Evolutionary conservation across 768 basidiomycete genomes (phyloP).

Genomic region (Agaricus sinodeliciosus): DNA sequence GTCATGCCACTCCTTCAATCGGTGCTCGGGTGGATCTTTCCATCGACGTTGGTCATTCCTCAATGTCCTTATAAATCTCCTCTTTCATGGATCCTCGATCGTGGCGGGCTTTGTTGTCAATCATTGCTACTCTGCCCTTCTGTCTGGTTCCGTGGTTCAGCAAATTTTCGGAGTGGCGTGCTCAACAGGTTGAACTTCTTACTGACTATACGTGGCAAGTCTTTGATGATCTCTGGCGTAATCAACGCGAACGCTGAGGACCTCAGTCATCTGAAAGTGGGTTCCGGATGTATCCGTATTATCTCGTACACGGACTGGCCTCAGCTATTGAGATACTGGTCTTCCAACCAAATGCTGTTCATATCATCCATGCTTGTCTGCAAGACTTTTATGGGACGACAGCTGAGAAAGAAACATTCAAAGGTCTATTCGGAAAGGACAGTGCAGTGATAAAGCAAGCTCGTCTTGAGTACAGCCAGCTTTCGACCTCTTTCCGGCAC

Average conservation of each 20-base stretch:
- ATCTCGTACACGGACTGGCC: background rate
- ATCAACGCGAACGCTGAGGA: background rate
- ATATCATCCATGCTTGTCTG: background rate
- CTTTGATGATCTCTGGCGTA: constrained; percentile 1
- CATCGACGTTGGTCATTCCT: background rate
- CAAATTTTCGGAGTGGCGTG: background rate
- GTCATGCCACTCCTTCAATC: constrained; percentile 4
- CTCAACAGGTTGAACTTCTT: background rate
- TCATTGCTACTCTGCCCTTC: background rate
- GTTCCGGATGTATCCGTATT: background rate
- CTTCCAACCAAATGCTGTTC: background rate
- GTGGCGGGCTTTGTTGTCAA: background rate
- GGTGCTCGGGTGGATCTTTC: background rate
- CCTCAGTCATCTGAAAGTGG: background rate
- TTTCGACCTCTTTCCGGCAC: too few species aligned
- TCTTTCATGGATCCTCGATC: background rate
- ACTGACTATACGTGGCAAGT: background rate
- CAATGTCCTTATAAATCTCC: constrained; percentile 8
- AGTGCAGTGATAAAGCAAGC: too few species aligned
- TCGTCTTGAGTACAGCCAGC: too few species aligned
- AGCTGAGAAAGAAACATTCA: background rate
- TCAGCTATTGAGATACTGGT: background rate
- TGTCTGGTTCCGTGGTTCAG: background rate
- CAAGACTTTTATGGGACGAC: background rate
- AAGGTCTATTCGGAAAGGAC: background rate